A percentile compares a stretch with the other conserved stretches of the same genome.
These are phyloP conservation scores for Dissophora globulifera DNA, from an alignment of 192 early-diverging fungal species.

Conservation along the genomic window DNA sequence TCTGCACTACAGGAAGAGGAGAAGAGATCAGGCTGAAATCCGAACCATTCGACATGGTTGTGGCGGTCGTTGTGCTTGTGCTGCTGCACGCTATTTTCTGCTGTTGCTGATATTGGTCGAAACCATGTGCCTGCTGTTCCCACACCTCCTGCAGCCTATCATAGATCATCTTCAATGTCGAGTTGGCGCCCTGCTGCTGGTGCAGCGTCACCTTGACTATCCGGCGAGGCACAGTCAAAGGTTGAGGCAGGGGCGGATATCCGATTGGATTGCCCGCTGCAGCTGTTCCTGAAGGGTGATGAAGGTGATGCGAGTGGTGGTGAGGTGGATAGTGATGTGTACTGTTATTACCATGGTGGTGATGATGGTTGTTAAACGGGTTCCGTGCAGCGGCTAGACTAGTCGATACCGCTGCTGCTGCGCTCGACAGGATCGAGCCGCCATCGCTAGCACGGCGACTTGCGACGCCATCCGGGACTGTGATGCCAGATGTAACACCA, in stretches of 20 bases:
- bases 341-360: not conserved
- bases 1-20: slow-evolving; percentile 2
- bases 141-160: slow-evolving; percentile 13
- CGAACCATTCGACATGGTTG: not conserved
- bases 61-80: not conserved
- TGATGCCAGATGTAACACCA: not conserved
- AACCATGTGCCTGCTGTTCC: slow-evolving; percentile 15
- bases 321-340: not conserved
- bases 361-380: slow-evolving; percentile 12
- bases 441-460: slow-evolving; percentile 45
- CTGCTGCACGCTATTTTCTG: not conserved
- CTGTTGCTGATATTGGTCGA: too few species aligned
- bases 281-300: not conserved
- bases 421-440: slow-evolving; percentile 39
- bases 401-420: slow-evolving; percentile 33
- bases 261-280: not conserved
- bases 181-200: slow-evolving; percentile 49
- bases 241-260: slow-evolving; percentile 17
- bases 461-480: not conserved
- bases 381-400: slow-evolving; percentile 28
- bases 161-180: slow-evolving; percentile 32
- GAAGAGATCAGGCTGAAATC: slow-evolving; percentile 11
- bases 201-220: slow-evolving; percentile 39
- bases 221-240: slow-evolving; percentile 1
- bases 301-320: slow-evolving; percentile 11